Evolutionary conservation across 352 stramenopile genomes (phyloP), one percentile per base, ranked within the genome.

Genomic region (Phytophthora meadii): DNA sequence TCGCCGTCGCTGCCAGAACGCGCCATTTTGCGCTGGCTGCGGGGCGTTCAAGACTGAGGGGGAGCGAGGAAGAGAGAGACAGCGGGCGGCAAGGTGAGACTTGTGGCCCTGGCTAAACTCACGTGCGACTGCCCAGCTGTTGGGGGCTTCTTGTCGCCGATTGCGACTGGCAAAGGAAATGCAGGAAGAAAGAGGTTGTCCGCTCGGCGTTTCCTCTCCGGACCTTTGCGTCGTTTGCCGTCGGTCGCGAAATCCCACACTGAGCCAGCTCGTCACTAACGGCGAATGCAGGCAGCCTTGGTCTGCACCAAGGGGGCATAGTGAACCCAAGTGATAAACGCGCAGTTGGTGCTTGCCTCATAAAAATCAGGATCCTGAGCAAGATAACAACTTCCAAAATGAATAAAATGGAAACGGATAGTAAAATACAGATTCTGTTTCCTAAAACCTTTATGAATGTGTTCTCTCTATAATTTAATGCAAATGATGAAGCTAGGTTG

Each of bases 1-100:
- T 90, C 83, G 17, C 61, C 69, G 39, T 79, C 82, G 53, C 76
- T 86, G 56, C 74, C 69, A 19, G 72, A 81, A 64, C 72, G 75
- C 72, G 69, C 72, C 75, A 84, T 81, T 50, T 37, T 79, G 51
- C 54, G 68, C 69, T 54, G 28, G 47, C 52, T 59, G 46, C 55
- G 56, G 63, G 48, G 61, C 51, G 70, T 79, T 79, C 54, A 59
- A 64, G 70, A 79, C 56, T 79, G 70, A 78, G 11, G 32, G 12
- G 12, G 14, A 24, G 39, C 22, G 30, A 34, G 8, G 24, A n/a
- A 41, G 41, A 58, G 54, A 70, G 65, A 74, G 69, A 63, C 51
- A 65, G 56, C 50, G 36, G 36, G 17, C 30, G 32, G 5, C 37
- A 54, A 44, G 34, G 40, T 28, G 47, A 65, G 65, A 22, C 39